A percentile compares a stretch with the other conserved stretches of the same genome.
These are phyloP conservation scores for Candida glaebosa DNA, from an alignment of 805 yeast genomes.

Conservation along the genomic window DNA sequence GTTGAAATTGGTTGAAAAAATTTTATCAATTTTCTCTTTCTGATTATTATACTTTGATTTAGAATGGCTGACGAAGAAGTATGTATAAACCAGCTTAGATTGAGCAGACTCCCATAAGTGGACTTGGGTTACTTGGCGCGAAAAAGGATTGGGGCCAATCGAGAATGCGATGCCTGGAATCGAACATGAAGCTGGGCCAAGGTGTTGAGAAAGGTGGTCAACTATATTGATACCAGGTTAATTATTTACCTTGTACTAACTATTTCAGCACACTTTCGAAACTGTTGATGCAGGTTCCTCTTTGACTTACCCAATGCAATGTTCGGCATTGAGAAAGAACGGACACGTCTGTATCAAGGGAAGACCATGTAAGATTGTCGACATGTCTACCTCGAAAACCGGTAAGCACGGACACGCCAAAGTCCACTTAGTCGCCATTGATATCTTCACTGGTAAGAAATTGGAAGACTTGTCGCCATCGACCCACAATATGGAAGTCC, in stretches of 20 bases:
- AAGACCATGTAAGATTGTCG: constrained; percentile 99
- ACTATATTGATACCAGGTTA: too few species aligned
- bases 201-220: too few species aligned
- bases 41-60: constrained; percentile 10
- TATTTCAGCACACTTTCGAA: constrained; percentile 82
- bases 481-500: constrained; percentile 99
- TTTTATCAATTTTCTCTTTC: constrained; percentile 9
- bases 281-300: constrained; percentile 99
- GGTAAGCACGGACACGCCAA: constrained; percentile 99
- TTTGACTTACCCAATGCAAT: constrained; percentile 96
- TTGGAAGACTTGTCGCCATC: constrained; percentile 99
- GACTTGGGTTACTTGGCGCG: too few species aligned
- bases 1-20: constrained; percentile 2
- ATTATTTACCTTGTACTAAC: too few species aligned
- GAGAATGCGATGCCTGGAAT: too few species aligned
- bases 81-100: constrained; percentile 18
- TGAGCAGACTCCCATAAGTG: too few species aligned
- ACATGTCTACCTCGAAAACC: constrained; percentile 99
- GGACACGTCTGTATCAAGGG: constrained; percentile 98
- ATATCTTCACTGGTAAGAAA: constrained; percentile 98
- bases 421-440: constrained; percentile 98
- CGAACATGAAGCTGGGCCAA: too few species aligned
- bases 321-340: constrained; percentile 99
- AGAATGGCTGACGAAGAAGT: constrained; percentile 43
- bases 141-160: too few species aligned